phyloP scores from a whole-genome alignment of 345 rosid species.

The Garcia nutans region DNA sequence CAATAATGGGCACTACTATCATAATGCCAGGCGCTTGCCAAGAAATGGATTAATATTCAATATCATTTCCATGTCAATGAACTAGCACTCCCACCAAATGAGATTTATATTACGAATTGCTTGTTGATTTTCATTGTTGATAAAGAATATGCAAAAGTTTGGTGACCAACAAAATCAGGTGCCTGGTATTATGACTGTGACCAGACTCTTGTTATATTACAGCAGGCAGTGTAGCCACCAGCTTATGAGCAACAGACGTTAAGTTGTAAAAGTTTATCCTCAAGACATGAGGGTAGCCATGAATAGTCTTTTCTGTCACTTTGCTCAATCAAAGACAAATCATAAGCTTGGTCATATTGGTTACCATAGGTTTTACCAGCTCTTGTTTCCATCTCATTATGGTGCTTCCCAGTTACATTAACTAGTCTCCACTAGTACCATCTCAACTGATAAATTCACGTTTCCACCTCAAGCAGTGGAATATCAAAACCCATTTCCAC shows the following conservation, averaged over 20 bases:
- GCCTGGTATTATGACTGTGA: too few species aligned
- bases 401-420: neutral
- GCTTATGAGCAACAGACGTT: neutral
- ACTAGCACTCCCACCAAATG: neutral
- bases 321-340: neutral
- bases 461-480: neutral
- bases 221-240: neutral
- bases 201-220: neutral
- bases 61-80: neutral
- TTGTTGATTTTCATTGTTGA: neutral
- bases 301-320: neutral
- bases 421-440: neutral
- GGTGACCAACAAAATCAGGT: too few species aligned
- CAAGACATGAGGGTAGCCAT: neutral
- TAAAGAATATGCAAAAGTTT: neutral
- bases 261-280: neutral
- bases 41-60: neutral
- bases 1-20: neutral
- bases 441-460: neutral
- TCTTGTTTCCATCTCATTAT: neutral
- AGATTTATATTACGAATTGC: neutral
- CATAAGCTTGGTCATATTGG: neutral
- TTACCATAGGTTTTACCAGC: neutral
- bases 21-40: neutral
- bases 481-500: neutral